These are phyloP conservation scores for Colletotrichum sp. DNA, from an alignment of 2,329 filamentous ascomycete genomes.

Conservation along the genomic window DNA sequence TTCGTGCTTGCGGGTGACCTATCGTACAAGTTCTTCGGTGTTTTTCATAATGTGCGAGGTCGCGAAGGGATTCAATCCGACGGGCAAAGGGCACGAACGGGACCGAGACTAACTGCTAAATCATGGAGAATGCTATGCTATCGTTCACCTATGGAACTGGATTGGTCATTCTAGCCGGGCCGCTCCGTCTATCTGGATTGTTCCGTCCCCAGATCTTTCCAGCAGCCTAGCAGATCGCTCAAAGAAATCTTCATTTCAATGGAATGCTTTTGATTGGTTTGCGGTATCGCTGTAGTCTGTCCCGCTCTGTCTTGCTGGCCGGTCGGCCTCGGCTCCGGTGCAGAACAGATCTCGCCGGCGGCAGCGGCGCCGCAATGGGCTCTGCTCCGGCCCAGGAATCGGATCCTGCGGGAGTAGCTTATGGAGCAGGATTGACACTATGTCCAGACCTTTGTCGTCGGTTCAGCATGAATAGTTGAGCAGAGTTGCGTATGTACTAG, in stretches of 20 bases:
- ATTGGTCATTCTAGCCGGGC: not conserved
- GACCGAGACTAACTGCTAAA: not conserved
- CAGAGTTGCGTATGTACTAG: not conserved
- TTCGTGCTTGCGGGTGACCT: not conserved
- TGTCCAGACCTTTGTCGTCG: accelerated
- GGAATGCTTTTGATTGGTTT: not conserved
- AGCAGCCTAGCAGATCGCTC: not conserved
- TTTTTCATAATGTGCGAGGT: not conserved
- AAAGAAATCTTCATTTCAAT: not conserved
- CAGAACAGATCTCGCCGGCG: not conserved
- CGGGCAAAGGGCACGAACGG: not conserved
- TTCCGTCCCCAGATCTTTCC: not conserved
- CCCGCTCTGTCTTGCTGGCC: not conserved
- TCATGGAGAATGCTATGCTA: not conserved
- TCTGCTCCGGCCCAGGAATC: not conserved
- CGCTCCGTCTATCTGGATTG: not conserved
- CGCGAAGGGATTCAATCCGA: not conserved
- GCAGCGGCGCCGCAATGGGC: not conserved
- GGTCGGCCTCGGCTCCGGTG: not conserved
- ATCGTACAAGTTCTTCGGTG: not conserved
- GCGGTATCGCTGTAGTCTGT: accelerated
- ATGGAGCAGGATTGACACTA: not conserved
- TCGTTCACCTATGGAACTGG: not conserved
- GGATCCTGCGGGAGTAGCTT: accelerated
- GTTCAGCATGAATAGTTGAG: not conserved